These are phyloP conservation scores for Cerrena zonata DNA, from an alignment of 1,284 basidiomycete species.

Conservation along the genomic window DNA sequence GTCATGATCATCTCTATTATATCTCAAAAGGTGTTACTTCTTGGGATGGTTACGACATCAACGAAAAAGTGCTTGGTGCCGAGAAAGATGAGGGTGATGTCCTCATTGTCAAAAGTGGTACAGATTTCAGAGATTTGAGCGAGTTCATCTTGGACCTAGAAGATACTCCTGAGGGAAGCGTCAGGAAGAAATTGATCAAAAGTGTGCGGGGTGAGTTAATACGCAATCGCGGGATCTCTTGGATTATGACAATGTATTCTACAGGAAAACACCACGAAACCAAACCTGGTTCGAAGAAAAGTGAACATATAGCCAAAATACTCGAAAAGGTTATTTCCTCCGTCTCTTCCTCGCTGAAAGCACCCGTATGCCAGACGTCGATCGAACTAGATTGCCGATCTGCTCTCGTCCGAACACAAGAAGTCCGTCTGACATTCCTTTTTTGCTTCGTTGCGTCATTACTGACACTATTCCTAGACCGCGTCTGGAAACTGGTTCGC, in stretches of 20 bases:
- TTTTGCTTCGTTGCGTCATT: neutral
- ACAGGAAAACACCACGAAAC: conserved; percentile 63
- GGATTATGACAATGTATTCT: too few relatives aligned
- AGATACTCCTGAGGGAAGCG: conserved; percentile 54
- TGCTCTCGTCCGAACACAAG: conserved; percentile 63
- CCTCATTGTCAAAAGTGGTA: conserved; percentile 80
- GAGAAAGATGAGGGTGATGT: conserved; percentile 71
- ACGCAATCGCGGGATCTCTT: too few relatives aligned
- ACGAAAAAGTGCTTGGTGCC: conserved; percentile 57
- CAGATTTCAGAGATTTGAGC: conserved; percentile 85
- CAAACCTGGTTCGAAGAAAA: conserved; percentile 56
- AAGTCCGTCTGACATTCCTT: conserved; percentile 41
- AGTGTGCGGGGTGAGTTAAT: conserved; percentile 49
- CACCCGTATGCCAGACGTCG: conserved; percentile 67
- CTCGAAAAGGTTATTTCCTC: conserved; percentile 65
- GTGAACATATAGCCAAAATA: conserved; percentile 51
- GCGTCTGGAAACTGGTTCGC: conserved; percentile 86
- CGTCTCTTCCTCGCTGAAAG: conserved; percentile 66
- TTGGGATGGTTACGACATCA: conserved; percentile 70
- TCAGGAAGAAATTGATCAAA: conserved; percentile 65
- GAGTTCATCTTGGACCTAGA: conserved; percentile 64
- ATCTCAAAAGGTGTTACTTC: conserved; percentile 67
- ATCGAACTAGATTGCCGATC: conserved; percentile 74
- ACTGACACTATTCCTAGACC: conserved; percentile 40
- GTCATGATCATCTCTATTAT: conserved; percentile 87